A percentile compares a stretch with the other conserved stretches of the same genome.
These are phyloP conservation scores for Taiozyma sp. DNA, from an alignment of 1,139 yeast genomes.

Conservation along the genomic window DNA sequence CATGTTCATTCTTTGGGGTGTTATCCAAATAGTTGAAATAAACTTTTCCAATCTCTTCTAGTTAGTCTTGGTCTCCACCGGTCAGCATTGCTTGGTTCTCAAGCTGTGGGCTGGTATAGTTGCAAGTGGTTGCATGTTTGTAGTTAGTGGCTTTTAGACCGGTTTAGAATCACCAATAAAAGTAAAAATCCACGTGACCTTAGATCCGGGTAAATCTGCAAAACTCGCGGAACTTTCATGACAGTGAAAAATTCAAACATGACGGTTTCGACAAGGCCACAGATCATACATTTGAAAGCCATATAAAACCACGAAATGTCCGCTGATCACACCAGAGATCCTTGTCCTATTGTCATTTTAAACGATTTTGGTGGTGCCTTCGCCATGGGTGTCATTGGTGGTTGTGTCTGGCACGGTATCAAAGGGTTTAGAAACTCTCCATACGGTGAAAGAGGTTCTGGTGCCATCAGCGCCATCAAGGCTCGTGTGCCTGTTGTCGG, in stretches of 20 bases:
- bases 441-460: constrained; percentile 87
- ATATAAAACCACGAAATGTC: constrained; percentile 42
- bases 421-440: constrained; percentile 99
- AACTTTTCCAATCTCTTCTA: too few relatives aligned
- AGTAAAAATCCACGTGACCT: not conserved
- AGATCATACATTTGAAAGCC: not conserved
- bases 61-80: too few relatives aligned
- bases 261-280: not conserved
- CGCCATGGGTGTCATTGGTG: constrained; percentile 98
- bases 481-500: constrained; percentile 98
- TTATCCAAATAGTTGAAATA: too few relatives aligned
- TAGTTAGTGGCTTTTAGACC: too few relatives aligned
- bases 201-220: not conserved
- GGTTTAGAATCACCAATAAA: too few relatives aligned
- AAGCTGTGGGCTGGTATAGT: too few relatives aligned
- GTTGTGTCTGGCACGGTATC: constrained; percentile 98
- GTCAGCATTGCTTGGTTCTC: too few relatives aligned
- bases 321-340: constrained; percentile 98
- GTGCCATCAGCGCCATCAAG: constrained; percentile 85
- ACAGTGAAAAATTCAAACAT: not conserved
- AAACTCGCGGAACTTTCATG: not conserved
- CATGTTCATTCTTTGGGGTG: too few relatives aligned
- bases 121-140: too few relatives aligned
- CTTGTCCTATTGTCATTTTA: constrained; percentile 94
- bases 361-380: constrained; percentile 99